Base-by-base conservation (phyloP, 1,284 basidiomycete species). In the Sparassis latifolia region DNA sequence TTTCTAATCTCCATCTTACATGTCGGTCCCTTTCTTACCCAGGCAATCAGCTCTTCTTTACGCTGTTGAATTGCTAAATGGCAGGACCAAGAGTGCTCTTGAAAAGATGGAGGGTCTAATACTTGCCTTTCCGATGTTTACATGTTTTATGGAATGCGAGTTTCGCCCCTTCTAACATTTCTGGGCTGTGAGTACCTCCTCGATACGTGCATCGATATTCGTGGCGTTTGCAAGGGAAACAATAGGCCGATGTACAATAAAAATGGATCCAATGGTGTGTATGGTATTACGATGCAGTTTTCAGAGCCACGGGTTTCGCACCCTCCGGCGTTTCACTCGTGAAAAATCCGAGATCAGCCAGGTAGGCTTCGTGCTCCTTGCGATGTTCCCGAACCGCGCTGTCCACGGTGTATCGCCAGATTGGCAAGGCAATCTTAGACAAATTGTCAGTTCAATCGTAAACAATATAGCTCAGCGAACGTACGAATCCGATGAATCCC, bases 91-190 rank as follows among this genome's bases (percentile, higher is more conserved):
- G 80, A 88, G 30, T n/a, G 54, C 62, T 58, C 49, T 56, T 46
- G 49, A 39, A 9, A 64, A 69, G 64, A 69, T 66, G 80, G 75
- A 71, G 75, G 78, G 79, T 80, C 80, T 85, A 88, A 87, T 88
- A 84, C 85, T 73, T 62, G 62, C 65, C 64, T 66, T 67, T 38
- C 35, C 63, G 66, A 20, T 20, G 49, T 56, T 57, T 58, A 52
- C 57, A 56, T 57, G 58, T 55, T 54, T 49, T 50, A 59, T 66
- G 64, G 61, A 60, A 55, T 55, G 59, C 54, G 71, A 70, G 82
- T 81, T 86, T 86, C 82, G 82, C 82, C 78, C 76, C 74, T 76
- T 79, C 81, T 71, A 57, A 84, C 80, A 85, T 69, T 33, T 45
- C 50, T 51, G 47, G 47, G 45, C 38, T 44, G 27, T n/a, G 5